Percentiles rank a stretch among this genome's conserved stretches.
Evolutionary conservation across 2,329 filamentous ascomycete species (phyloP).

Genomic region (Ophiocordyceps camponoti-floridani): DNA sequence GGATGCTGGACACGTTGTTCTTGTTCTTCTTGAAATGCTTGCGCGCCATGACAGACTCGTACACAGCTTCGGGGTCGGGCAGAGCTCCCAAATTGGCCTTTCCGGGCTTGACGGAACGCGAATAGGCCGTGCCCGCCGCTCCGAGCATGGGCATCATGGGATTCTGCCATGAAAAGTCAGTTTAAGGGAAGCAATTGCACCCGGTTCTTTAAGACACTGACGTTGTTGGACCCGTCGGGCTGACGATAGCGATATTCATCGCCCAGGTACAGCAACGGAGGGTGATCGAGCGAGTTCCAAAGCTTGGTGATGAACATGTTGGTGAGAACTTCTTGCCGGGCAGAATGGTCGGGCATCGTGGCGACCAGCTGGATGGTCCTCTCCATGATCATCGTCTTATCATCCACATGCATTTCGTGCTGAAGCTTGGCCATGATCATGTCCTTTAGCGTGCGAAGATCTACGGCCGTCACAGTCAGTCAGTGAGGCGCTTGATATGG

Average conservation of each 20-base stretch:
- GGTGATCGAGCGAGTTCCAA: constrained; percentile 57
- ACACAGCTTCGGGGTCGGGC: constrained; percentile 47
- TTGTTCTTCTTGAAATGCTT: constrained; percentile 37
- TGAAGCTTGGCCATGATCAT: constrained; percentile 44
- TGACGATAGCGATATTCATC: constrained; percentile 46
- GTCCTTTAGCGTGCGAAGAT: constrained; percentile 44
- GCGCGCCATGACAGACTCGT: constrained; percentile 41
- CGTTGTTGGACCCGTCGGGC: constrained; percentile 54
- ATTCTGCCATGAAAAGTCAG: constrained; percentile 24
- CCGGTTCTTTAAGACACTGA: too few species aligned
- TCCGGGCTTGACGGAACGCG: constrained; percentile 42
- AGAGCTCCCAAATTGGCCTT: constrained; percentile 41
- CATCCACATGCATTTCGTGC: constrained; percentile 45
- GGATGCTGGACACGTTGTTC: constrained; percentile 53
- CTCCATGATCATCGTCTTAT: constrained; percentile 66
- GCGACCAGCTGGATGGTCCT: constrained; percentile 52
- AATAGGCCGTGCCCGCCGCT: constrained; percentile 49
- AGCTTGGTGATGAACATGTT: constrained; percentile 50
- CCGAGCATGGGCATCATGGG: constrained; percentile 46
- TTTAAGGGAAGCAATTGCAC: background rate
- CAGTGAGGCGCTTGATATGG: too few species aligned
- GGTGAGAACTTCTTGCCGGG: constrained; percentile 42
- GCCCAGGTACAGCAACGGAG: constrained; percentile 46
- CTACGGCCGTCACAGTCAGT: constrained; percentile 14
- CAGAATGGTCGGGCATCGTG: constrained; percentile 43